phyloP scores from a whole-genome alignment of 129 eudicot genomes.

The Artemisia annua region DNA sequence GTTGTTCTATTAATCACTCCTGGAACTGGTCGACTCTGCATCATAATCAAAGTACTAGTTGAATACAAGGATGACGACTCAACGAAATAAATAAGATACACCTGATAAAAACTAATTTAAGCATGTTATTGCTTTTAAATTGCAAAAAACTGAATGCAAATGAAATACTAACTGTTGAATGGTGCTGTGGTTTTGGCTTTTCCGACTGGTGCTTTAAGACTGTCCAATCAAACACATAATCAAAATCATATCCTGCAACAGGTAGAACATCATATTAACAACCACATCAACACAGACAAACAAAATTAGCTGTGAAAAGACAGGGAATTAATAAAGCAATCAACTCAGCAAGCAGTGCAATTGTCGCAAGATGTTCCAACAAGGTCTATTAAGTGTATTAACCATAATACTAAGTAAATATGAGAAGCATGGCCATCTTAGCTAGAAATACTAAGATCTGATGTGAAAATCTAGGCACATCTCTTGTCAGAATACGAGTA shows the following conservation, averaged over 20 bases:
- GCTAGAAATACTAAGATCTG: not conserved
- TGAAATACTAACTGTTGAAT: slow-evolving; percentile 43
- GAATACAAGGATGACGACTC: not conserved
- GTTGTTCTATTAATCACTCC: slow-evolving; percentile 57
- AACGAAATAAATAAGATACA: not conserved
- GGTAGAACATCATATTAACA: slow-evolving; percentile 7
- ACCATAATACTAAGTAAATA: no score
- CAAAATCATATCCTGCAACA: slow-evolving; percentile 66
- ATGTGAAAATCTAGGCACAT: not conserved
- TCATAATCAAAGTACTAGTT: slow-evolving; percentile 15
- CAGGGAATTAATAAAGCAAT: not conserved
- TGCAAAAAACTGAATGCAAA: not conserved
- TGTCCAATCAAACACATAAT: slow-evolving; percentile 90
- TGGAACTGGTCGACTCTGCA: slow-evolving; percentile 57
- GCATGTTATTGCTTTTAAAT: slow-evolving; percentile 2
- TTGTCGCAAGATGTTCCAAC: no score
- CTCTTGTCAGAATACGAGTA: not conserved
- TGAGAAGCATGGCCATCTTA: no score
- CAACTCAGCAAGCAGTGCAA: not conserved
- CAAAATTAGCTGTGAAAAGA: not conserved
- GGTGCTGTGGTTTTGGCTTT: slow-evolving; percentile 44
- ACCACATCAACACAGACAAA: not conserved
- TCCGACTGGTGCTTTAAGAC: slow-evolving; percentile 73
- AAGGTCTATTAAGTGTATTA: no score
- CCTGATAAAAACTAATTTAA: not conserved